Evolutionary conservation across 306 rosid genomes (phyloP).

Genomic region (Cicer judaicum): DNA sequence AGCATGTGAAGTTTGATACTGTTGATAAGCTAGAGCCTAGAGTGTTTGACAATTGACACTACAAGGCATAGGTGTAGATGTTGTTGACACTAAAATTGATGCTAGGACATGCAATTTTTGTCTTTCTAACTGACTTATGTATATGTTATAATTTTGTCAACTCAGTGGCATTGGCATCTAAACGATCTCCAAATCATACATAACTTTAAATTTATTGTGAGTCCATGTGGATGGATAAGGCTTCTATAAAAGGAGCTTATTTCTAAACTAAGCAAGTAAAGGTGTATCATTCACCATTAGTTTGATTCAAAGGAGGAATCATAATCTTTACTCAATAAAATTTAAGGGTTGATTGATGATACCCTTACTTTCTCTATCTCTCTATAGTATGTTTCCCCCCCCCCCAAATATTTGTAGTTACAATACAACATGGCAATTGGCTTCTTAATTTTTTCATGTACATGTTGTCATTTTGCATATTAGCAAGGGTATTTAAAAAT

Average conservation of each 20-base stretch:
- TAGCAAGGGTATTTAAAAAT: constrained; percentile 24
- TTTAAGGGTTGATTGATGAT: constrained; percentile 5
- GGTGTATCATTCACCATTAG: background rate
- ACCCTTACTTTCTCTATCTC: background rate
- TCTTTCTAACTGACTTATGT: constrained; percentile 16
- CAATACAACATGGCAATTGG: background rate
- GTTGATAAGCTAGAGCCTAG: constrained; percentile 32
- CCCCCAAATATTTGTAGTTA: background rate
- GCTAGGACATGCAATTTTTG: constrained; percentile 7
- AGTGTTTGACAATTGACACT: constrained; percentile 7
- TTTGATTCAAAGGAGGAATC: constrained; percentile 3
- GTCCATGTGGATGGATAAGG: constrained; percentile 9
- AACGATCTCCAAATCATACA: constrained; percentile 32
- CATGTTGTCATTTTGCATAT: constrained; percentile 35
- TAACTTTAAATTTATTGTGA: constrained; percentile 34
- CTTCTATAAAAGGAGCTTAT: background rate
- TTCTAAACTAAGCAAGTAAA: constrained; percentile 3
- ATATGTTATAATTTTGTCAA: constrained; percentile 35
- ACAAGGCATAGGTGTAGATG: constrained; percentile 25
- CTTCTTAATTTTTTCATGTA: constrained; percentile 21
- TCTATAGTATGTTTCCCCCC: background rate
- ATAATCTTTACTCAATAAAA: background rate
- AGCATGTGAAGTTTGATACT: constrained; percentile 34
- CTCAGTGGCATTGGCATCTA: constrained; percentile 28
- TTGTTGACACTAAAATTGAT: constrained; percentile 8